These are phyloP conservation scores for Neonectria sp. DNA, from an alignment of 2,329 filamentous ascomycete genomes.

Conservation along the genomic window DNA sequence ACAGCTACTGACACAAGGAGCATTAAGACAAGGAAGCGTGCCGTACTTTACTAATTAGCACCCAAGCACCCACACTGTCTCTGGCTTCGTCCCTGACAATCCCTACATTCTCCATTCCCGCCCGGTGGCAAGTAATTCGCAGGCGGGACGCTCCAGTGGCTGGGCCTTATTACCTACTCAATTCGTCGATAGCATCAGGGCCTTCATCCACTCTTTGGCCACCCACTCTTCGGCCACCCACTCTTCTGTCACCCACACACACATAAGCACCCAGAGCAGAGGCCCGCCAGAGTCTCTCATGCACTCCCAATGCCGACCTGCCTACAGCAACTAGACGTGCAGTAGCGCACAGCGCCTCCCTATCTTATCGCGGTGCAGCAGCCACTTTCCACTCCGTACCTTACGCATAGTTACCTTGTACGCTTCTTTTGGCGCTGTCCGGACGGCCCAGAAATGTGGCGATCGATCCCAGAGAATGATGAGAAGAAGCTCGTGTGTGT, in stretches of 20 bases:
- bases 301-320: constrained; percentile 28
- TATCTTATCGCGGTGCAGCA: constrained; percentile 42
- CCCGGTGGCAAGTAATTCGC: constrained; percentile 1
- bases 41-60: too few relatives aligned
- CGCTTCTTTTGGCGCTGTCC: not conserved
- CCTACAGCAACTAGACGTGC: constrained; percentile 21
- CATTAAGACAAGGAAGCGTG: not conserved
- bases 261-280: not conserved
- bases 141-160: constrained; percentile 22
- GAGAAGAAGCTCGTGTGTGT: constrained; percentile 33
- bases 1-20: not conserved
- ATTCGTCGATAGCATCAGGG: not conserved
- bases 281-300: not conserved
- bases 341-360: constrained; percentile 31
- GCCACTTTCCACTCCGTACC: constrained; percentile 2
- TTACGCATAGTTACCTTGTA: not conserved
- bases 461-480: constrained; percentile 9
- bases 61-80: not conserved
- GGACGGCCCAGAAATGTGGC: not conserved
- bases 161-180: constrained; percentile 6
- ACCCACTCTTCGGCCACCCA: not conserved
- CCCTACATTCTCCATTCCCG: not conserved
- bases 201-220: not conserved
- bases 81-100: constrained; percentile 16
- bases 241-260: not conserved